Base-by-base conservation (phyloP, 176 grass and related monocot genomes). In the Aegilops tauschii region DNA sequence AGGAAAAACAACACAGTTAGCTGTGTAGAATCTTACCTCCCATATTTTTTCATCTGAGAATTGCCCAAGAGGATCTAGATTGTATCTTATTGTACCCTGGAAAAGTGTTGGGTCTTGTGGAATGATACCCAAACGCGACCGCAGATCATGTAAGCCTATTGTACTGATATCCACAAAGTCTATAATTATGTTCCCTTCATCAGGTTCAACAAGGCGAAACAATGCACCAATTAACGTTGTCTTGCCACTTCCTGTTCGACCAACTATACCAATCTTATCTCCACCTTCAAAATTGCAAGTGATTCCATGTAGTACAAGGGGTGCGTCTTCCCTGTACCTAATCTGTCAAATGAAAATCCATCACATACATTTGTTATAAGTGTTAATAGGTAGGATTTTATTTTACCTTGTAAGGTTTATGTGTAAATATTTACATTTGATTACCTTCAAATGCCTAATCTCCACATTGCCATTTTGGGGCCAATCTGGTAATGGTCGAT, bases 21-120 rank as follows among this genome's bases (percentile, higher is more conserved):
- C 28, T 21, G 3, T 9, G 6, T 29, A 84, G 12, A 49, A 49
- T 31, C 56, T 82, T 92, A 98, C 93, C 90, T 98, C 85, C 96
- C 92, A 98, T 90, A 98, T 96, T 84, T 96, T 59, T 39, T 91
- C 76, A 70, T 96, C 96, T 3, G 90, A 80, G 77, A 88, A 94
- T 45, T 93, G 76, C 10, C 86, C 90, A 30, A 94, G 87, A 49
- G 93, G 96, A 44, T 98, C 92, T 28, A 98, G 84, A 81, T 96
- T 98, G 77, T 93, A 94, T 90, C 93, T 92, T 75, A 98, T 77
- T 18, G 92, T 90, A 49, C 96, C 96, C 79, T 91, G 78, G 80
- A 98, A 98, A 28, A 98, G 93, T 21, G 93, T 98, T 9, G 96
- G 96, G 77, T 96, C 96, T 91, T 98, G 96, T 32, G 96, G 96